Base-by-base conservation (phyloP, 768 basidiomycete species). In the Pleurotus citrinopileatus region DNA sequence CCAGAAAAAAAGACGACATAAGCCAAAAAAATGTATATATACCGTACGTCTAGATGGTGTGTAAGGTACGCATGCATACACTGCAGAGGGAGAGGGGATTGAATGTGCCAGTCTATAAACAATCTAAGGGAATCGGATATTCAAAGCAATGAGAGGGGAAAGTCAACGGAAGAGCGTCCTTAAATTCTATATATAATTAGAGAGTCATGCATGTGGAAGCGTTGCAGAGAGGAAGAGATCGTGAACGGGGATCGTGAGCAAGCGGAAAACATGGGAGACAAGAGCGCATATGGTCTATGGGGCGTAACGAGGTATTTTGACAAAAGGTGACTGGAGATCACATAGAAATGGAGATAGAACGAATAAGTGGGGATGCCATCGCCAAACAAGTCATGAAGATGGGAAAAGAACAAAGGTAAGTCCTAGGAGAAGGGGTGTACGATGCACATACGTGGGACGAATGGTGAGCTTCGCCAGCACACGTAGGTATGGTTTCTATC, bases 21-120 rank as follows among this genome's bases (percentile, higher is more conserved):
- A 22, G 19, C 20, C 40, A 48, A 48, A 27, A 29, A 29, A 48
- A 17, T 28, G 17, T 27, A 48, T 48, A 48, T 48, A 48, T 48
- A 32, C 46, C 13, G 46, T 32, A 48, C 28, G 23, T 48, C 28
- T 9, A 29, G 46, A 17, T 22, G 46, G 29, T 48, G 29, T 48
- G 27, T 48, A 48, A 48, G 26, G 46, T 48, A 48, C 46, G 46
- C 29, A 48, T n/a, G 10, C 43, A 45, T 22, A 25, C 43, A 45
- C 43, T n/a, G 23, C 23, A 25, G 27, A n/a, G 27, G 17, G 46
- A 34, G 46, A 48, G 46, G 17, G 46, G 28, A 10, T 22, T 26
- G 23, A 27, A 42, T 12, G 20, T 9, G 20, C 19, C 9, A n/a
- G 12, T 42, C 40, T 48, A 29, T 48, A 48, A 17, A 48, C 28